Evolutionary conservation across 176 grass and related monocot species (phyloP).

Genomic region (Aegilops bicornis): DNA sequence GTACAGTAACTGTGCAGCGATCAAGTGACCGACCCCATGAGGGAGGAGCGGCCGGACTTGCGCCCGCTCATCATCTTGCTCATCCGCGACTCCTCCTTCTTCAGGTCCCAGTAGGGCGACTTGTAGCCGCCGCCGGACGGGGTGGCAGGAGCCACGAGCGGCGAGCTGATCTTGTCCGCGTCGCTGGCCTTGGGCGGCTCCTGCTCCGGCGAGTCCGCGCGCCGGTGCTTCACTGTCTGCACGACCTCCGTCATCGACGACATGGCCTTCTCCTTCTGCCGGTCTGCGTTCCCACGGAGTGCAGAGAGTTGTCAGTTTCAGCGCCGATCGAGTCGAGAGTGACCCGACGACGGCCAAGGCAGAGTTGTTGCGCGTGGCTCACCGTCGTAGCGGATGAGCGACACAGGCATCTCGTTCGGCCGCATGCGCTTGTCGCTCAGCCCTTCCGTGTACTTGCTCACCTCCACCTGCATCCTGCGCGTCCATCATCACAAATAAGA

Average conservation of each 20-base stretch:
- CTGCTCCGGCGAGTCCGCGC: conserved; percentile 41
- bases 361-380: background rate
- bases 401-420: conserved; percentile 91
- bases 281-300: conserved; percentile 29
- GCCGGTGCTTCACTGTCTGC: conserved; percentile 81
- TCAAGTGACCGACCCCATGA: conserved; percentile 55
- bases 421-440: conserved; percentile 82
- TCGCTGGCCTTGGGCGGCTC: conserved; percentile 27
- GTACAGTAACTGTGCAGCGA: background rate
- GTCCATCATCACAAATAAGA: background rate
- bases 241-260: conserved; percentile 90
- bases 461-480: conserved; percentile 98
- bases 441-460: conserved; percentile 98
- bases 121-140: conserved; percentile 41
- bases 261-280: conserved; percentile 92
- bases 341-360: background rate
- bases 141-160: conserved; percentile 18
- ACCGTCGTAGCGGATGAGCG: conserved; percentile 95
- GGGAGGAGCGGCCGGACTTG: conserved; percentile 64
- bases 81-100: conserved; percentile 52
- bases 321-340: background rate
- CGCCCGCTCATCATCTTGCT: conserved; percentile 44
- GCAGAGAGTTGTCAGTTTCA: background rate
- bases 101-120: conserved; percentile 60
- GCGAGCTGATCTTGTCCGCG: conserved; percentile 41